Conservation (phyloP, 2,329 filamentous ascomycete species). For the Neoascochyta sp. region DNA sequence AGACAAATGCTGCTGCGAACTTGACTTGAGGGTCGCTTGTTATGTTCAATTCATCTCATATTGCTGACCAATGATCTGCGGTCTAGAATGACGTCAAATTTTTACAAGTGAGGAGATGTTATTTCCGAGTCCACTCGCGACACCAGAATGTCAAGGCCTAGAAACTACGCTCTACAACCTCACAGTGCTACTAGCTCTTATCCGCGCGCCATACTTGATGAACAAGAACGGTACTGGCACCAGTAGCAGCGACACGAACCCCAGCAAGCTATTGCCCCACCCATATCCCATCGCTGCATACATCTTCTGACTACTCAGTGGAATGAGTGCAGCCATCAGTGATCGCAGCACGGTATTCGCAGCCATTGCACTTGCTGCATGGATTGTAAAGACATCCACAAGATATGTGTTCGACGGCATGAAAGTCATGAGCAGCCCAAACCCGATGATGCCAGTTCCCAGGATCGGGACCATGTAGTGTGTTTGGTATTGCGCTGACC, state of each 20-base stretch:
- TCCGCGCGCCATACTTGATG: constrained; percentile 32
- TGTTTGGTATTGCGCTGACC: constrained; percentile 29
- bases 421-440: constrained; percentile 36
- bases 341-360: constrained; percentile 41
- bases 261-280: constrained; percentile 40
- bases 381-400: constrained; percentile 41
- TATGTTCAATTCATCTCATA: constrained; percentile 1
- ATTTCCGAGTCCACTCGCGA: no score
- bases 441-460: constrained; percentile 34
- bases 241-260: constrained; percentile 29
- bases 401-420: constrained; percentile 42
- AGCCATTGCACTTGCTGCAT: constrained; percentile 43
- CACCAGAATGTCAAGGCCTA: no score
- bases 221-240: constrained; percentile 38
- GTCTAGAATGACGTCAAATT: no score
- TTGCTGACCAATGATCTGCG: no score
- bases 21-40: not conserved
- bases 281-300: constrained; percentile 40
- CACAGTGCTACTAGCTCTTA: constrained; percentile 27
- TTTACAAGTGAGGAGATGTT: no score
- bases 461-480: constrained; percentile 39
- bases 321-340: constrained; percentile 39
- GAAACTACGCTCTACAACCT: constrained; percentile 25
- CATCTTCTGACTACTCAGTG: constrained; percentile 40
- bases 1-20: no score